Conservation (phyloP, 139 green algal species). For the Chlamydomonas incerta region DNA sequence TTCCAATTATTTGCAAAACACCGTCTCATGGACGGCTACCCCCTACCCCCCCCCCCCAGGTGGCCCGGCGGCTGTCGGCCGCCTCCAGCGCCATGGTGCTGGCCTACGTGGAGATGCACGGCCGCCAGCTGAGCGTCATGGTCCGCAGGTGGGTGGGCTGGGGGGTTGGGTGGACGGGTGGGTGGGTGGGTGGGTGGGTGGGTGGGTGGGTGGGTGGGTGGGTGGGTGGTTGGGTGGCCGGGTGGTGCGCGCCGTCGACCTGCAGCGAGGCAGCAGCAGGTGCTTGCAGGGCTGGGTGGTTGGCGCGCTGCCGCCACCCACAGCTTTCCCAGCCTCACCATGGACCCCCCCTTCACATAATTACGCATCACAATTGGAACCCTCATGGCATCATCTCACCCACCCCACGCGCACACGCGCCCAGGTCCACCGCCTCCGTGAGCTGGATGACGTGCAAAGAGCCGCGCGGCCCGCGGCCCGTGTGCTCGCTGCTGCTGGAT, state of each 20-base stretch:
- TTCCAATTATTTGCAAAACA: too few relatives aligned
- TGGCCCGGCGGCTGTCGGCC: conserved; percentile 56
- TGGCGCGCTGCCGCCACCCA: too few relatives aligned
- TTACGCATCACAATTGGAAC: too few relatives aligned
- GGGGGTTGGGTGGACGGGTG: background rate
- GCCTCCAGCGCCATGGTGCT: conserved; percentile 63
- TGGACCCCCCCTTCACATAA: too few relatives aligned
- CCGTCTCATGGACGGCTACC: too few relatives aligned
- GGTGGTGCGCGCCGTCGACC: too few relatives aligned
- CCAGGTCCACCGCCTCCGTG: conserved; percentile 53
- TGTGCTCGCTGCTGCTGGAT: conserved; percentile 78
- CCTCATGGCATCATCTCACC: too few relatives aligned
- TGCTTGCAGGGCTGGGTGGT: too few relatives aligned
- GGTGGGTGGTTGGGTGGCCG: too few relatives aligned
- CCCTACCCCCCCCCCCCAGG: background rate
- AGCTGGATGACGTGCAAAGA: conserved; percentile 76
- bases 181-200: background rate
- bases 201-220: too few relatives aligned
- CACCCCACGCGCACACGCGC: background rate
- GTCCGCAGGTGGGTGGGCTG: conserved; percentile 44
- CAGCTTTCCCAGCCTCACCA: too few relatives aligned
- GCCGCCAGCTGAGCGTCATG: conserved; percentile 67
- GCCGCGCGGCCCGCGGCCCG: conserved; percentile 65
- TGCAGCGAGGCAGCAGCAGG: too few relatives aligned
- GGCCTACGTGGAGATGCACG: conserved; percentile 76